These are phyloP conservation scores for Aureobasidium pullulans DNA, from an alignment of 2,329 filamentous ascomycete species.

Conservation along the genomic window DNA sequence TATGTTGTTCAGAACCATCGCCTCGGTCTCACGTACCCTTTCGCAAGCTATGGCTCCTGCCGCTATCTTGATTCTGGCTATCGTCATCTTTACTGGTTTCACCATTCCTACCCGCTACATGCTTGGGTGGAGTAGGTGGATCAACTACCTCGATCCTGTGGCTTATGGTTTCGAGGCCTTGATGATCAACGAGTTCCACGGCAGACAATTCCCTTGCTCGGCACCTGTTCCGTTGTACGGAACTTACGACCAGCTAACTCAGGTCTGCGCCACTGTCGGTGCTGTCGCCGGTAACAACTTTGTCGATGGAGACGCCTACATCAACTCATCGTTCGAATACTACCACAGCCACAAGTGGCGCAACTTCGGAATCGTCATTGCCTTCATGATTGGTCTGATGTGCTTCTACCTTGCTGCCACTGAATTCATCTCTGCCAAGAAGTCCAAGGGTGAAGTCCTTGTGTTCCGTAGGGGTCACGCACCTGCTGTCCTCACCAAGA, in stretches of 20 bases:
- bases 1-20: constrained; percentile 78
- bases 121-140: constrained; percentile 73
- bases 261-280: constrained; percentile 36
- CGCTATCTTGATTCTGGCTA: constrained; percentile 52
- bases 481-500: constrained; percentile 28
- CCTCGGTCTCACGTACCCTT: constrained; percentile 62
- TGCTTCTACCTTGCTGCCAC: constrained; percentile 36
- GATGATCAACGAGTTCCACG: constrained; percentile 66
- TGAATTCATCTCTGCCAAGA: constrained; percentile 41
- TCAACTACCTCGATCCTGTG: constrained; percentile 72
- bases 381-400: constrained; percentile 38
- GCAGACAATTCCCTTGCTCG: constrained; percentile 50
- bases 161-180: constrained; percentile 74
- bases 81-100: constrained; percentile 65
- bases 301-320: constrained; percentile 34
- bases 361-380: constrained; percentile 41
- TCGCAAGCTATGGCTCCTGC: constrained; percentile 51
- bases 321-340: constrained; percentile 27
- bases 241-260: constrained; percentile 23
- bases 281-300: constrained; percentile 30
- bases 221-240: constrained; percentile 39
- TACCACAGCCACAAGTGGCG: constrained; percentile 38
- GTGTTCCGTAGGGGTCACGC: constrained; percentile 39
- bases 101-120: constrained; percentile 53
- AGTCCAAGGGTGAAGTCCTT: constrained; percentile 45